Base-by-base conservation (phyloP, 2,329 filamentous ascomycete genomes). In the Erysiphe pulchra region DNA sequence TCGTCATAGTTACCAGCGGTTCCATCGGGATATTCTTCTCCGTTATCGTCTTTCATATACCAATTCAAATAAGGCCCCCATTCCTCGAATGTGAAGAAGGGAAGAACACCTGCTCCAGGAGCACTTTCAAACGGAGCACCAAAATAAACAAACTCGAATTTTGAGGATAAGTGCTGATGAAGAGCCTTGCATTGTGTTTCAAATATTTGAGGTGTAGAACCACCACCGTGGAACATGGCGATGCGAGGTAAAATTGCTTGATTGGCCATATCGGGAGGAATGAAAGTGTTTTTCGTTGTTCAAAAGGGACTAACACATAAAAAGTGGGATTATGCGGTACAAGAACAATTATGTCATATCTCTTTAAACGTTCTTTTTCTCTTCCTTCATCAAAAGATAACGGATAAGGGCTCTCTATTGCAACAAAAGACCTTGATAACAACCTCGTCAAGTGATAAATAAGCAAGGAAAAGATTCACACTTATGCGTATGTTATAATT, bases 121-220 rank as follows among this genome's bases (percentile, higher is more conserved):
- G 65, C 57, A 51, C 72, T 77, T 47, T 67, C 63, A 58, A 76
- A 80, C 1, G 80, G 79, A 0, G 66, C 80, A 52, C 85, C 72
- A 51, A 71, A 73, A 61, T 79, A 87, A 55, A 80, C 73, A 51
- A 85, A 68, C 37, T 80, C 74, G 59, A 84, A 83, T 41, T 67
- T 60, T 7, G 66, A 58, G 6, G 46, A 31, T 1, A 53, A 49
- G 1, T 47, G 47, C 12, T 49, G 49, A 36, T 50, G 49, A 7
- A 55, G 46, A 30, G 50, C 49, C 40, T 52, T 48, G 17, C 47
- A 50, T 48, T 55, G 53, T n/a, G 51, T 45, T 16, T 53, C 49
- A 45, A 55, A 55, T 46, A 55, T 52, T 24, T 42, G 50, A n/a
- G 46, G 32, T 45, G 48, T 51, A 12, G 51, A 50, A 4, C 51